phyloP scores from a whole-genome alignment of 805 yeast species.

The Monosporozyma siamensis region DNA sequence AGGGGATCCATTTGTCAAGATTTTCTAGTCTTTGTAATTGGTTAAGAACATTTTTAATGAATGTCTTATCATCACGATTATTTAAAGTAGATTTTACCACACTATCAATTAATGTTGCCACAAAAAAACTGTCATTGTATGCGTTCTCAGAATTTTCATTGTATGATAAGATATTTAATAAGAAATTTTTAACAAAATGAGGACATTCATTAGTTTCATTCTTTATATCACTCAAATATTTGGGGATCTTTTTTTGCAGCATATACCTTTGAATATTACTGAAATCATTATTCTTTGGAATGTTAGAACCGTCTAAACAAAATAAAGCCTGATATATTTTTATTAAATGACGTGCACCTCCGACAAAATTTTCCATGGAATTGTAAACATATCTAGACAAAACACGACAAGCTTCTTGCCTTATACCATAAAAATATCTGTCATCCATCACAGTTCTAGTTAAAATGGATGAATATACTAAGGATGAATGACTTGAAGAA shows the following conservation, averaged over 20 bases:
- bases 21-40: constrained; percentile 70
- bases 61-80: constrained; percentile 31
- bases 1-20: constrained; percentile 81
- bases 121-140: constrained; percentile 63
- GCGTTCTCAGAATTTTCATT: constrained; percentile 78
- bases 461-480: constrained; percentile 65
- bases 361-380: constrained; percentile 17
- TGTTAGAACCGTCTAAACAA: constrained; percentile 58
- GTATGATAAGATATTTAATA: constrained; percentile 65
- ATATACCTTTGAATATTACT: constrained; percentile 58
- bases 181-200: constrained; percentile 45
- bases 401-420: constrained; percentile 79
- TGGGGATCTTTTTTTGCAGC: constrained; percentile 59
- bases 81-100: constrained; percentile 36
- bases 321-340: constrained; percentile 58
- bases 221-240: constrained; percentile 48
- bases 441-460: constrained; percentile 74
- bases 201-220: constrained; percentile 59
- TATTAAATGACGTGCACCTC: constrained; percentile 63
- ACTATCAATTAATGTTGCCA: constrained; percentile 47
- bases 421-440: constrained; percentile 79
- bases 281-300: constrained; percentile 79
- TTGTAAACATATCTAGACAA: constrained; percentile 56
- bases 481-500: constrained; percentile 41
- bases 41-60: constrained; percentile 40